Evolutionary conservation across 371 early-diverging fungal species (phyloP).

Genomic region (Zychaea mexicana): DNA sequence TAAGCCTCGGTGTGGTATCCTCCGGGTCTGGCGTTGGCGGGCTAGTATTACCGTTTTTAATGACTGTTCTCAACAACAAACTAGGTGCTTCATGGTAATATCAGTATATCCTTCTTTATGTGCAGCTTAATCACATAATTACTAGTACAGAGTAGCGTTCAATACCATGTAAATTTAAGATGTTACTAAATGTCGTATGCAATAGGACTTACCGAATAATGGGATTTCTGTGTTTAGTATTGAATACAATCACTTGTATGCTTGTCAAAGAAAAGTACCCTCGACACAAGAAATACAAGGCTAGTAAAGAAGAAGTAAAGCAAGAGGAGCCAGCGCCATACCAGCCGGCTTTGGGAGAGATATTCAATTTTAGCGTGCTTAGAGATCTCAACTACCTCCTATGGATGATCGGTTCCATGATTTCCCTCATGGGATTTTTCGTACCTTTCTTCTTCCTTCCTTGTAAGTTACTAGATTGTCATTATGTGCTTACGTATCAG

Average conservation of each 20-base stretch:
- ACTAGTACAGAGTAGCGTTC: no score
- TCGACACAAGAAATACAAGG: conserved; percentile 17
- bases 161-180: no score
- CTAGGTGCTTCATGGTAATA: conserved; percentile 59
- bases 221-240: conserved; percentile 51
- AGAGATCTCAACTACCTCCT: conserved; percentile 48
- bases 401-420: conserved; percentile 41
- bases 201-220: conserved; percentile 53
- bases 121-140: no score
- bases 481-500: neutral
- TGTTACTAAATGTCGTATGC: neutral
- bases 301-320: neutral
- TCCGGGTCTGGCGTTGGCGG: conserved; percentile 85
- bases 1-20: conserved; percentile 77
- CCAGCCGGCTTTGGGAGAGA: conserved; percentile 20
- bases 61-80: conserved; percentile 55
- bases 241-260: conserved; percentile 33
- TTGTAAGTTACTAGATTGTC: conserved; percentile 16
- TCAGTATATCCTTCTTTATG: no score
- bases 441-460: conserved; percentile 64
- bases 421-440: conserved; percentile 58
- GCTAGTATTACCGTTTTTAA: conserved; percentile 67
- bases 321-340: neutral
- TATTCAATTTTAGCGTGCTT: conserved; percentile 46
- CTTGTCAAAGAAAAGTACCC: conserved; percentile 41